Percentiles rank a stretch among this genome's conserved stretches.
Conservation (phyloP, 1,284 basidiomycete species). For the Pseudozyma hubeiensis region DNA sequence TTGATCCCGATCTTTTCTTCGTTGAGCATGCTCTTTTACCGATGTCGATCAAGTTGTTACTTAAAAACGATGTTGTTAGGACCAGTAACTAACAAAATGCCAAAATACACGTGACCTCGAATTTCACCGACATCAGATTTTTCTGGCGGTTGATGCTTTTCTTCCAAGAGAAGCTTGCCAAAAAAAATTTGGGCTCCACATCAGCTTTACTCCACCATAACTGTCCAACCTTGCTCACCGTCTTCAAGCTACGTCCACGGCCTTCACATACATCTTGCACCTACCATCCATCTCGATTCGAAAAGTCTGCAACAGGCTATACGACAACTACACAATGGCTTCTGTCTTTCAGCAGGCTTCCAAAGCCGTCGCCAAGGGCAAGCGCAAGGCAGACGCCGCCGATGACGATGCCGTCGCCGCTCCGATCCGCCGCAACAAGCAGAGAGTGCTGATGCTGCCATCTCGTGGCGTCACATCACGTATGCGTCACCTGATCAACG, state of each 20-base stretch:
- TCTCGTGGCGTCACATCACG: constrained; percentile 94
- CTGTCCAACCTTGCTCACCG: too few relatives aligned
- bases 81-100: too few relatives aligned
- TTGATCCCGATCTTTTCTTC: too few relatives aligned
- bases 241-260: not conserved
- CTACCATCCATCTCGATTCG: too few relatives aligned
- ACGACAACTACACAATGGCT: constrained; percentile 21
- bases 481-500: constrained; percentile 97
- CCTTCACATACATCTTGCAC: not conserved
- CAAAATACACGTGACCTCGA: too few relatives aligned
- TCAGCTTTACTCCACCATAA: not conserved
- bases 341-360: constrained; percentile 53
- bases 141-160: not conserved
- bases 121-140: not conserved
- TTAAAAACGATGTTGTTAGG: too few relatives aligned
- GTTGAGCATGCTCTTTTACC: too few relatives aligned
- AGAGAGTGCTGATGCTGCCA: constrained; percentile 85
- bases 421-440: constrained; percentile 70
- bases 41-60: too few relatives aligned
- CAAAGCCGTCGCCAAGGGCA: constrained; percentile 45
- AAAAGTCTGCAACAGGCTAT: too few relatives aligned
- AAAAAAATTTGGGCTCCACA: constrained; percentile 4
- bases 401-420: constrained; percentile 22
- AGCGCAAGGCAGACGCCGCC: constrained; percentile 50
- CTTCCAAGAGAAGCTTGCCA: not conserved